Evolutionary conservation across 176 grass and related monocot genomes (phyloP), one percentile per base, ranked within the genome.

Genomic region (Rhynchospora pubera): DNA sequence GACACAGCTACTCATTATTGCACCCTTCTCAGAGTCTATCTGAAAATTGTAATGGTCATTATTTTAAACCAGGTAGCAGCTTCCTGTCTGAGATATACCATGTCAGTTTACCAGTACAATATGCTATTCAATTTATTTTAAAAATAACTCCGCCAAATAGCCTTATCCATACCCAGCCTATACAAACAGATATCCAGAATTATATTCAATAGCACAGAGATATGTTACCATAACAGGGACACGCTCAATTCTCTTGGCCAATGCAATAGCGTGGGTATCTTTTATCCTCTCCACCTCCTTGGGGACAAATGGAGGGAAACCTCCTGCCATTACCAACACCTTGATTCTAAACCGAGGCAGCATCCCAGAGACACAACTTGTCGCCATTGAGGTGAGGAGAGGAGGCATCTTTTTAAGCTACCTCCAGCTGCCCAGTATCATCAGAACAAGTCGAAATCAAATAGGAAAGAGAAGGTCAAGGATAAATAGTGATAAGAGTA

Each of bases 1-100:
- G 48, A 98, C 96, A 39, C 96, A 98, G 83, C 92, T 98, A 90
- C 88, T 98, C 64, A 85, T 77, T 88, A 95, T 93, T 11, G 90
- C 63, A n/a, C 52, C 82, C 60, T 82, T 77, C 5, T 66, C 77
- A 80, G 94, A 93, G 65, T 88, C 81, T 0, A 88, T 89, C 96
- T 98, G 87, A 87, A 72, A 52, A 23, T 56, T 32, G 62, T 64
- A 6, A 80, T 10, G 48, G 24, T 55, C 80, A 59, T 11, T 11
- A 60, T 15, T 57, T 70, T 48, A 39, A 34, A 84, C 9, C 30
- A 30, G 13, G 5, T 62, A 44, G 15, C 75, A 22, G 28, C 18
- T 24, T 55, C 9, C 16, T 57, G 5, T 51, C 15, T 64, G 28
- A 28, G 11, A 62, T 62, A 45, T 18, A 6, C 32, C 15, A 15